Evolutionary conservation across 2,329 filamentous ascomycete species (phyloP).

Genomic region (Diaporthe sp.): DNA sequence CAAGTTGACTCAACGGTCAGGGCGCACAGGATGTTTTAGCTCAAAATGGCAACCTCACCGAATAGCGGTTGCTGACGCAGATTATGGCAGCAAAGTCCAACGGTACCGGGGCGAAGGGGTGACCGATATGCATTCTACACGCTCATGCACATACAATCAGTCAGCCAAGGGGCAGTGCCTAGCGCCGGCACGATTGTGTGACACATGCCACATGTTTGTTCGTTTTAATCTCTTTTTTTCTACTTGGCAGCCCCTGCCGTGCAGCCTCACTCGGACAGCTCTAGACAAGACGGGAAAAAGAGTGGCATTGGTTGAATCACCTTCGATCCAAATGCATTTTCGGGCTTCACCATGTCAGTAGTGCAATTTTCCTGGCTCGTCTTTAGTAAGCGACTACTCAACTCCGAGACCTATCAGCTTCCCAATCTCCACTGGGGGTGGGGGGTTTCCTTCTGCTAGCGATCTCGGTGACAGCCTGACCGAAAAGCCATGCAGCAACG

Average conservation of each 20-base stretch:
- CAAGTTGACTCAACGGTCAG: not conserved
- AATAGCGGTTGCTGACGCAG: not conserved
- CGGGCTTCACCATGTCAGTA: not conserved
- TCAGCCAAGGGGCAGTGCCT: conserved; percentile 1
- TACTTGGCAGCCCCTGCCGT: not conserved
- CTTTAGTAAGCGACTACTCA: not conserved
- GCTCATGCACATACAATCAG: not conserved
- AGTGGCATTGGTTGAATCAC: not conserved
- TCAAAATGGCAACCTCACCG: not conserved
- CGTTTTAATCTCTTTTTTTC: not conserved
- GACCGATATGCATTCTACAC: not conserved
- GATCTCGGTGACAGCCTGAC: too few relatives aligned
- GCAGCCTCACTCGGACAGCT: not conserved
- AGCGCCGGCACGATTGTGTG: not conserved
- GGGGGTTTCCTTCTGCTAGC: not conserved
- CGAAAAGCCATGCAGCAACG: not conserved
- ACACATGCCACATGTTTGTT: not conserved
- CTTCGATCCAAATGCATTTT: not conserved
- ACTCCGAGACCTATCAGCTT: not conserved
- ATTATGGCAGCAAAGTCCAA: not conserved
- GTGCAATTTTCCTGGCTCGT: not conserved
- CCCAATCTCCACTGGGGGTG: too few relatives aligned
- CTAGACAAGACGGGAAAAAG: too few relatives aligned
- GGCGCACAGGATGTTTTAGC: not conserved
- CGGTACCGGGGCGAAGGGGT: not conserved